A percentile compares a stretch with the other conserved stretches of the same genome.
phyloP scores from a whole-genome alignment of 257 asterid genomes.

The Rauvolfia tetraphylla region DNA sequence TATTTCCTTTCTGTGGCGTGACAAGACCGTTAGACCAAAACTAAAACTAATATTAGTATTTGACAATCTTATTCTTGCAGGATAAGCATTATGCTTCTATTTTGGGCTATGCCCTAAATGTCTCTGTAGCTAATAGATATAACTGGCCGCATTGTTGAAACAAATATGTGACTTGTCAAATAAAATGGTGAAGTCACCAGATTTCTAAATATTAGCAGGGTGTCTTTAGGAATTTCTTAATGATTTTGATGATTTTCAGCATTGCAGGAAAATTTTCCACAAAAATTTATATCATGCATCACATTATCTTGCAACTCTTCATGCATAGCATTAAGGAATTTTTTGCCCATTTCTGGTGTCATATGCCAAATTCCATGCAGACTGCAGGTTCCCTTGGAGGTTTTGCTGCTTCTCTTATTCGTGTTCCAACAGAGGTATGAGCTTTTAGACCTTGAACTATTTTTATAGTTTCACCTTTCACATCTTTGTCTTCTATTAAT shows the following conservation, averaged over 20 bases:
- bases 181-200: neutral
- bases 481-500: slow-evolving; percentile 2
- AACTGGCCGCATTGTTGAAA: neutral
- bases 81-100: neutral
- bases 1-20: too few species aligned
- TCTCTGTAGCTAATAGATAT: neutral
- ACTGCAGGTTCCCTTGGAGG: slow-evolving; percentile 98
- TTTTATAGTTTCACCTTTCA: slow-evolving; percentile 5
- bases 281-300: neutral
- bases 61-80: neutral
- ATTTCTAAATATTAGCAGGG: too few species aligned
- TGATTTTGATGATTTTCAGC: neutral
- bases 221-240: neutral
- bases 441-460: slow-evolving; percentile 1
- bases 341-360: neutral
- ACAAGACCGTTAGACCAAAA: neutral
- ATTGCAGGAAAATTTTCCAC: neutral
- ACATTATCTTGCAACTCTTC: neutral
- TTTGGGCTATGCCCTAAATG: neutral
- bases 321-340: neutral
- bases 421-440: slow-evolving; percentile 93
- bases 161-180: neutral
- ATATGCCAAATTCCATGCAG: slow-evolving; percentile 29
- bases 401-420: slow-evolving; percentile 87
- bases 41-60: neutral